A percentile compares a stretch with the other conserved stretches of the same genome.
phyloP scores from a whole-genome alignment of 345 rosid genomes.

The Isatis tinctoria region DNA sequence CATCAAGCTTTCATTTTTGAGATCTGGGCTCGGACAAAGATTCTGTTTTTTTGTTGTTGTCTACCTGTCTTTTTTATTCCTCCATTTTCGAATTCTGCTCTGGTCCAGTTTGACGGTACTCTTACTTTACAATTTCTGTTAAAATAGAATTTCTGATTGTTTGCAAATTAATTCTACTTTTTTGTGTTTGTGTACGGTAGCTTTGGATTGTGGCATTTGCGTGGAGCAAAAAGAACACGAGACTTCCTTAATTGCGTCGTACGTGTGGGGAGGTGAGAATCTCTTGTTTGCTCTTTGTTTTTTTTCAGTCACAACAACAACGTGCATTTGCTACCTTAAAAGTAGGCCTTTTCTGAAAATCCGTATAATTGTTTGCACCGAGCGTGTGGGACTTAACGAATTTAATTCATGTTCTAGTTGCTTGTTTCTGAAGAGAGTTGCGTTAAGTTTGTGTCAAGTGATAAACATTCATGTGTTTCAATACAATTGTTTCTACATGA shows the following conservation, averaged over 20 bases:
- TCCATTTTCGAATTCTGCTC: conserved; percentile 4
- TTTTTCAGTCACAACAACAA: conserved; percentile 22
- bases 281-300: neutral
- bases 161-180: neutral
- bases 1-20: conserved; percentile 24
- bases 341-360: neutral
- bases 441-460: conserved; percentile 4
- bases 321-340: conserved; percentile 17
- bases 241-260: neutral
- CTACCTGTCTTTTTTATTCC: neutral
- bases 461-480: neutral
- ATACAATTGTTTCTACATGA: neutral
- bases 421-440: conserved; percentile 18
- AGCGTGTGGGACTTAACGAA: conserved; percentile 21
- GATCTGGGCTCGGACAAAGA: conserved; percentile 36
- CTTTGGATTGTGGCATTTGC: neutral
- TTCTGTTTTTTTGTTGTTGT: conserved; percentile 1
- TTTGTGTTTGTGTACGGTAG: neutral
- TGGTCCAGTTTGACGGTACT: too few species aligned
- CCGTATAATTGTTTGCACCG: neutral
- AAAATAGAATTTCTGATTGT: conserved; percentile 5
- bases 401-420: conserved; percentile 8
- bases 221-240: neutral
- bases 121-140: too few species aligned
- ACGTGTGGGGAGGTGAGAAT: conserved; percentile 10